phyloP scores from a whole-genome alignment of 345 rosid species.

The Citrus reticulata region DNA sequence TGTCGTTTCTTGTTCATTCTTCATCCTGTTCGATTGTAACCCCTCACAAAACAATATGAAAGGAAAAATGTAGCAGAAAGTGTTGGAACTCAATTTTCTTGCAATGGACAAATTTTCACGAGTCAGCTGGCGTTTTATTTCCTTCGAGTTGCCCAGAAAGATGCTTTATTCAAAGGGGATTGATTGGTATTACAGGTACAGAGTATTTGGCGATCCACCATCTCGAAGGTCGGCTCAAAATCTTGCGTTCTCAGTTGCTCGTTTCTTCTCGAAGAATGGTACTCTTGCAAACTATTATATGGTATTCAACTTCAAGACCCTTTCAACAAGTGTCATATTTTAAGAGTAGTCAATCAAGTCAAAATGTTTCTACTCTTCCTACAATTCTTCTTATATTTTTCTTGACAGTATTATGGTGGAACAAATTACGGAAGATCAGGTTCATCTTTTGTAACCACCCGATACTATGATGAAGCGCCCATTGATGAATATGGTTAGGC shows the following conservation, averaged over 20 bases:
- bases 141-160: not conserved
- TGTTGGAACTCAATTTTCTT: not conserved
- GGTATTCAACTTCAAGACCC: constrained; percentile 20
- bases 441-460: constrained; percentile 44
- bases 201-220: constrained; percentile 56
- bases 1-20: not conserved
- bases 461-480: constrained; percentile 56
- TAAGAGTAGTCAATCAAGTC: not conserved
- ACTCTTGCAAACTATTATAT: constrained; percentile 49
- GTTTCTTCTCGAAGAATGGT: constrained; percentile 51
- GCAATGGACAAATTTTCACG: too few relatives aligned
- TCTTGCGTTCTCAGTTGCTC: constrained; percentile 42
- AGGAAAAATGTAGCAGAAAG: not conserved
- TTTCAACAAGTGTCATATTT: not conserved
- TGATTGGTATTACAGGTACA: constrained; percentile 25
- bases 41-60: not conserved
- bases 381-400: not conserved
- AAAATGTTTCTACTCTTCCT: not conserved
- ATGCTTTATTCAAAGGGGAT: not conserved
- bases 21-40: not conserved
- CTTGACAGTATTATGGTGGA: constrained; percentile 44
- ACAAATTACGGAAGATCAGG: constrained; percentile 44
- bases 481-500: constrained; percentile 43
- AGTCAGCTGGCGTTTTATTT: too few relatives aligned
- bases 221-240: constrained; percentile 45